phyloP scores from a whole-genome alignment of 441 rosid genomes.

The Raphanus hybrid region DNA sequence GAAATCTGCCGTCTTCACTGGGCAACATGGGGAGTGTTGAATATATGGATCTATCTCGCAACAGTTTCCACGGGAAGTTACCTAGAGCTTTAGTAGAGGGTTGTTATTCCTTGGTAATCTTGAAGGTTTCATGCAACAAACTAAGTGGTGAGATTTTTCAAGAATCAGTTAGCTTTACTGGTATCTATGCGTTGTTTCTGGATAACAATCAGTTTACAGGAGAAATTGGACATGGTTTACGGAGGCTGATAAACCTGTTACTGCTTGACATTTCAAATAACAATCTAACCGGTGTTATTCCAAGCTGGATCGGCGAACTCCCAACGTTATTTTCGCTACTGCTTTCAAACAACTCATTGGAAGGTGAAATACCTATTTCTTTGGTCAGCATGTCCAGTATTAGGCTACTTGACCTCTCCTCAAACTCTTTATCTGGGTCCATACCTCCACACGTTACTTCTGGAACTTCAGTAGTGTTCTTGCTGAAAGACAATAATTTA shows the following conservation, averaged over 20 bases:
- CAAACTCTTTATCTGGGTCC: neutral
- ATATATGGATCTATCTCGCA: conserved; percentile 30
- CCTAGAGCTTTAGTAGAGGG: neutral
- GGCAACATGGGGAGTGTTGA: neutral
- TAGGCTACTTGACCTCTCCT: neutral
- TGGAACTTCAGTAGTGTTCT: neutral
- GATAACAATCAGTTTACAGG: conserved; percentile 3
- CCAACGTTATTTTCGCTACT: accelerated
- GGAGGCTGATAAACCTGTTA: neutral
- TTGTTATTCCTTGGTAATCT: neutral
- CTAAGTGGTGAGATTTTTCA: conserved; percentile 23
- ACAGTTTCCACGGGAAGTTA: conserved; percentile 21
- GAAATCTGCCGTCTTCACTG: neutral
- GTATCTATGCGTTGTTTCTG: neutral
- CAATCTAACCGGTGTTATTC: conserved; percentile 12
- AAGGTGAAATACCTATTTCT: conserved; percentile 20
- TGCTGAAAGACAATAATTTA: neutral
- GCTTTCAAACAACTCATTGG: conserved; percentile 22
- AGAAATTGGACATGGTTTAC: neutral
- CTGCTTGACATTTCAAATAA: conserved; percentile 31
- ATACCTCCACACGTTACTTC: neutral
- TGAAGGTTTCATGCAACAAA: conserved; percentile 26
- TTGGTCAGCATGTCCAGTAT: neutral
- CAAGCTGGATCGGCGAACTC: conserved; percentile 21
- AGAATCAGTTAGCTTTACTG: conserved; percentile 14